These are phyloP conservation scores for Penicillium nucicola DNA, from an alignment of 495 filamentous ascomycete genomes.

Conservation along the genomic window DNA sequence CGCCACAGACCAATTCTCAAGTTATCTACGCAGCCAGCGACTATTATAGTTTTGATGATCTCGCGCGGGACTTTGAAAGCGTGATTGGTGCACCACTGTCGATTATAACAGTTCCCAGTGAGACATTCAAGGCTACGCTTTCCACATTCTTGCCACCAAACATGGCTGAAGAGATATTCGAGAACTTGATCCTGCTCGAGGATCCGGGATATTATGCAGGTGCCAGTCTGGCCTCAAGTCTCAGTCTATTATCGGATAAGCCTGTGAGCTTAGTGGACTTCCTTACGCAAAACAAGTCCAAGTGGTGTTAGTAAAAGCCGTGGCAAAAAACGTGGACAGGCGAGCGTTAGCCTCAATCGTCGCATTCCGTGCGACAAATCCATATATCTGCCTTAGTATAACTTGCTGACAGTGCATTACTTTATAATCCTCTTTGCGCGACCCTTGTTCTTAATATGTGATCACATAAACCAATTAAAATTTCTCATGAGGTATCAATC, in stretches of 20 bases:
- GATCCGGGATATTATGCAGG: constrained; percentile 9
- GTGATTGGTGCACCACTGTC: not conserved
- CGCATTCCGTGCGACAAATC: too few relatives aligned
- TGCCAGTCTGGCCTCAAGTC: constrained; percentile 6
- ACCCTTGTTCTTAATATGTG: too few relatives aligned
- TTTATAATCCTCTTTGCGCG: too few relatives aligned
- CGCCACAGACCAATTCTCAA: too few relatives aligned
- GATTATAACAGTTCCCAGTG: not conserved
- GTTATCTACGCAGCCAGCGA: not conserved
- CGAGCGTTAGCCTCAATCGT: too few relatives aligned
- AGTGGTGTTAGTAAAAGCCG: constrained; percentile 1
- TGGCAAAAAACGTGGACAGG: too few relatives aligned
- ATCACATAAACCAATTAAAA: too few relatives aligned
- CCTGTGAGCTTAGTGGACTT: constrained; percentile 1
- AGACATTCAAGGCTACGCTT: not conserved
- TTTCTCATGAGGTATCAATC: not conserved
- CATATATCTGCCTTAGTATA: too few relatives aligned
- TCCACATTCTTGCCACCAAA: not conserved
- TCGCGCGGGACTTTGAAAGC: not conserved
- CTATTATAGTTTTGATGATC: constrained; percentile 6
- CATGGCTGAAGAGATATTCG: constrained; percentile 6
- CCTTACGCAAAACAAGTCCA: not conserved
- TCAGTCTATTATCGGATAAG: constrained; percentile 4
- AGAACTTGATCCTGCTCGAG: constrained; percentile 9
- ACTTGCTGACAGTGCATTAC: too few relatives aligned